Base-by-base conservation (phyloP, 306 rosid species). In the Dalbergia cultrata region DNA sequence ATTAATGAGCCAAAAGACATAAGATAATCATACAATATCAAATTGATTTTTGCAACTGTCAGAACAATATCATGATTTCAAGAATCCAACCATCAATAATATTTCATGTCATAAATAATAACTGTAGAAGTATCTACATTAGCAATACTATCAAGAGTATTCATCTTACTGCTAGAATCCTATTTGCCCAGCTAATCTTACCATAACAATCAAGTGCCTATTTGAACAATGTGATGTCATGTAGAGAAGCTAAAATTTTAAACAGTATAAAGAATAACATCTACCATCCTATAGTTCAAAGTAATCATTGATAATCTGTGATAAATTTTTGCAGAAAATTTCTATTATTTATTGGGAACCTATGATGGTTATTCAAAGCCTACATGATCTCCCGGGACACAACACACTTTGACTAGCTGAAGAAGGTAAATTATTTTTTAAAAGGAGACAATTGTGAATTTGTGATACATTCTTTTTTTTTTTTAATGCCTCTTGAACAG, bases 231-330 rank as follows among this genome's bases (percentile, higher is more conserved):
- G 71, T 44, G 60, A 72, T 50, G 59, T 75, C 71, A 45, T 7
- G 65, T 56, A 70, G 63, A 34, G 33, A 49, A 17, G 31, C 52
- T 3, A 63, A 2, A 35, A 22, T 26, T 26, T 26, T 26, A 26
- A 26, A 26, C 31, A 26, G 31, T 26, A 26, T 26, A 26, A 26
- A 64, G 19, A 56, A 65, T 63, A 64, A 39, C 57, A 60, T 50
- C 67, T 63, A 69, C 59, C 77, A 39, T 47, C 67, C 58, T 39
- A 77, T 62, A 64, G 50, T 44, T 63, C 72, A 62, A 77, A 47
- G 34, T 13, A 62, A 53, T n/a, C 67, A 54, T 66, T 44, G 45
- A 64, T 54, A 26, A 43, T 17, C 14, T 18, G 14, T 16, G 62
- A 56, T 71, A 34, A 39, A 41, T 14, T 71, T 71, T 6, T 76